Percentiles rank a stretch among this genome's conserved stretches.
These are phyloP conservation scores for Brassica nigra DNA, from an alignment of 345 rosid species.

Conservation along the genomic window DNA sequence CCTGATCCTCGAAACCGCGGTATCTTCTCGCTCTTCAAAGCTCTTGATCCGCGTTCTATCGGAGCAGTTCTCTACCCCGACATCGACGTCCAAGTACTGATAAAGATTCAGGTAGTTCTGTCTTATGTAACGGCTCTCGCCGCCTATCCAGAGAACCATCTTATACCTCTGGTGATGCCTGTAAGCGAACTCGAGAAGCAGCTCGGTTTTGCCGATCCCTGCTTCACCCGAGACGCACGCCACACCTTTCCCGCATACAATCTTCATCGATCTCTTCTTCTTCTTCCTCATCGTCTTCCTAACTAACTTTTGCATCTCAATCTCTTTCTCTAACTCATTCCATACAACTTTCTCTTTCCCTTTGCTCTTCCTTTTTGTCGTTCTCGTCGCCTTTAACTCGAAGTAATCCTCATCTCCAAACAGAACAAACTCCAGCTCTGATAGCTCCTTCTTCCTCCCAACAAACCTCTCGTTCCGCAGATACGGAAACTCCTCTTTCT, in stretches of 20 bases:
- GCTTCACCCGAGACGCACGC: slow-evolving; percentile 92
- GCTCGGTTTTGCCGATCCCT: slow-evolving; percentile 94
- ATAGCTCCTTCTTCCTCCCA: slow-evolving; percentile 89
- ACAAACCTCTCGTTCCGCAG: slow-evolving; percentile 76
- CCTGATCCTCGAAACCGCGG: slow-evolving; percentile 72
- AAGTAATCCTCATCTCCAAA: slow-evolving; percentile 94
- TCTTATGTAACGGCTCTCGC: slow-evolving; percentile 83
- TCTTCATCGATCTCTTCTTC: slow-evolving; percentile 64
- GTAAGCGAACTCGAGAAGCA: slow-evolving; percentile 90
- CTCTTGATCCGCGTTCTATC: slow-evolving; percentile 65
- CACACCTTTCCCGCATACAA: slow-evolving; percentile 79
- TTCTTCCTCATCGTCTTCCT: slow-evolving; percentile 55
- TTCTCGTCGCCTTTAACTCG: slow-evolving; percentile 65
- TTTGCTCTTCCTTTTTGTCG: slow-evolving; percentile 69
- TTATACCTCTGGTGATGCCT: slow-evolving; percentile 87
- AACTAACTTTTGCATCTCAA: slow-evolving; percentile 71
- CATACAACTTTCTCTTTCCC: slow-evolving; percentile 88
- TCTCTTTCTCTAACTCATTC: slow-evolving; percentile 95
- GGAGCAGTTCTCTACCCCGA: slow-evolving; percentile 61
- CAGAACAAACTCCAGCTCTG: slow-evolving; percentile 83
- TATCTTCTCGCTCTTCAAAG: slow-evolving; percentile 91
- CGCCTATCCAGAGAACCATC: slow-evolving; percentile 95
- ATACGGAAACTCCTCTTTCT: slow-evolving; percentile 85
- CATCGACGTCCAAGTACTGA: slow-evolving; percentile 76
- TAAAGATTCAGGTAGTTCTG: slow-evolving; percentile 87